phyloP scores from a whole-genome alignment of 1,284 basidiomycete genomes.

The Chiua sp. region DNA sequence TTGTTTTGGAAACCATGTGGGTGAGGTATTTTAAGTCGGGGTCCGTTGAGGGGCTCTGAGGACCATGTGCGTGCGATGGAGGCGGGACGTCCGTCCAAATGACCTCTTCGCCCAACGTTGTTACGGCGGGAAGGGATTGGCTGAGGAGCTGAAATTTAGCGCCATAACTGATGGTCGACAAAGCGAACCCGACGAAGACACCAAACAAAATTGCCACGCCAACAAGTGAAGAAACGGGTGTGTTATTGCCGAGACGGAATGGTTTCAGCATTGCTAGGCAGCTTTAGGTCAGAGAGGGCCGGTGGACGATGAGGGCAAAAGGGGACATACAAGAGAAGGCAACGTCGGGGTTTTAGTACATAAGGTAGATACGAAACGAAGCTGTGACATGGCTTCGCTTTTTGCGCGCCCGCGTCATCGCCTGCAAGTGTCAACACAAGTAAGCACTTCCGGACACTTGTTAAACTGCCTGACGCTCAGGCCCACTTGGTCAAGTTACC shows the following conservation, averaged over 20 bases:
- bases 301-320: neutral
- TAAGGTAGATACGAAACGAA: neutral
- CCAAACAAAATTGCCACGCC: slow-evolving; percentile 27
- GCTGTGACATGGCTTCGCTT: slow-evolving; percentile 1
- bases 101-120: slow-evolving; percentile 24
- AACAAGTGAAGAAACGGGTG: slow-evolving; percentile 16
- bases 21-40: slow-evolving; percentile 8
- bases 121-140: slow-evolving; percentile 16
- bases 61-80: neutral
- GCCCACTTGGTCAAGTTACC: too few species aligned
- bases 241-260: neutral
- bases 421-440: neutral
- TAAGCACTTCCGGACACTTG: too few species aligned
- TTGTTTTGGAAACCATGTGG: slow-evolving; percentile 37
- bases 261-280: slow-evolving; percentile 9
- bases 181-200: slow-evolving; percentile 28
- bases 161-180: slow-evolving; percentile 24
- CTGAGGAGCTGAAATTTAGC: slow-evolving; percentile 25
- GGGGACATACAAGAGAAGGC: neutral
- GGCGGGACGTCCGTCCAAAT: slow-evolving; percentile 16
- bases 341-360: neutral
- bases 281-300: neutral
- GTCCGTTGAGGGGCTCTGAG: slow-evolving; percentile 4
- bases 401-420: neutral
- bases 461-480: too few species aligned